These are phyloP conservation scores for Moelleriella libera DNA, from an alignment of 2,329 filamentous ascomycete species.

Conservation along the genomic window DNA sequence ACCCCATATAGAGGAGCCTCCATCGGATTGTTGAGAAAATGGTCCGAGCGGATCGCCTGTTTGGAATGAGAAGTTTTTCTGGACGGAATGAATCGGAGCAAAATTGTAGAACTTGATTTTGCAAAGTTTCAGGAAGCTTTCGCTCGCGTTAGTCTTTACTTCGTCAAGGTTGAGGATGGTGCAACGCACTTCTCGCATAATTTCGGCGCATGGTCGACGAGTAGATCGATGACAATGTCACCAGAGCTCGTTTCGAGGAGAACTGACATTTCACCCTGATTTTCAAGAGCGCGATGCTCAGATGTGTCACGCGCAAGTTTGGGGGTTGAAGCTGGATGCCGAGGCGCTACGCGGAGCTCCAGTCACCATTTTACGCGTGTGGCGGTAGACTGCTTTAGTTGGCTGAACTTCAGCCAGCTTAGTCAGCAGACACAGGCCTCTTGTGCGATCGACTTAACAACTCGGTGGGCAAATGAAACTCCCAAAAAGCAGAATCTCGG, in stretches of 20 bases:
- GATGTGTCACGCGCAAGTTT: background rate
- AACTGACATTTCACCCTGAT: conserved; percentile 56
- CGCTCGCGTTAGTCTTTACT: conserved; percentile 17
- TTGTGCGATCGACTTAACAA: no score
- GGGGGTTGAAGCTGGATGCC: background rate
- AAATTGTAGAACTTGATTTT: conserved; percentile 99
- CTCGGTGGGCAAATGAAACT: no score
- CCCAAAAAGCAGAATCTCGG: no score
- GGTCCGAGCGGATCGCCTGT: conserved; percentile 90
- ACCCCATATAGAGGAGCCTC: conserved; percentile 88
- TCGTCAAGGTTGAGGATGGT: background rate
- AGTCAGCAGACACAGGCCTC: no score
- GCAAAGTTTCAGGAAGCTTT: conserved; percentile 93
- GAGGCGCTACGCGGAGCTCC: background rate
- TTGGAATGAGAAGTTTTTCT: conserved; percentile 93
- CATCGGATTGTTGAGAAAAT: conserved; percentile 71
- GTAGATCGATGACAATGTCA: conserved; percentile 87
- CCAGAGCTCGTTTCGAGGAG: conserved; percentile 84
- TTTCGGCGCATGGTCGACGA: conserved; percentile 78
- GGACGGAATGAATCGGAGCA: conserved; percentile 78
- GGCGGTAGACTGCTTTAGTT: no score
- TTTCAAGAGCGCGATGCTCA: background rate
- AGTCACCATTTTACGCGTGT: no score
- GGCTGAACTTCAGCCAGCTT: no score
- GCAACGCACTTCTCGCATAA: conserved; percentile 85